These are phyloP conservation scores for Colletotrichum kahawae DNA, from an alignment of 2,329 filamentous ascomycete genomes.

Conservation along the genomic window DNA sequence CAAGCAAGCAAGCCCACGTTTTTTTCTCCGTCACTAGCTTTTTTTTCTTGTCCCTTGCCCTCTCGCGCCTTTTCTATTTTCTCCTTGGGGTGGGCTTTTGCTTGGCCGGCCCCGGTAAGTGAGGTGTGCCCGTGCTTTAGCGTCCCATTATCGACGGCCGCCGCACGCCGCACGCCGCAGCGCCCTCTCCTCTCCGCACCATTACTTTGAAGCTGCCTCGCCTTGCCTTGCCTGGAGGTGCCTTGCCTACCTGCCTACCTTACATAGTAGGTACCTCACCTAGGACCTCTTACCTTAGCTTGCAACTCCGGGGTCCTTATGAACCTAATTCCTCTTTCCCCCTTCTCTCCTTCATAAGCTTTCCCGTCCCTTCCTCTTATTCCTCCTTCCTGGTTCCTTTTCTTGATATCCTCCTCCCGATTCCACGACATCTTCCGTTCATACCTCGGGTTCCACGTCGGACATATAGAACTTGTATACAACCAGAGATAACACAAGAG, in stretches of 20 bases:
- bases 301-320: conserved; percentile 19
- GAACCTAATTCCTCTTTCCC: conserved; percentile 18
- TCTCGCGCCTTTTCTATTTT: neutral
- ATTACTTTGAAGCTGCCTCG: neutral
- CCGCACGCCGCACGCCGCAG: neutral
- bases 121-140: conserved; percentile 8
- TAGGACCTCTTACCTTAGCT: neutral
- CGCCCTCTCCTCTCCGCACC: neutral
- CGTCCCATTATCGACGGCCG: neutral
- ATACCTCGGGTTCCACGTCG: neutral
- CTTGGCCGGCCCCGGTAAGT: neutral
- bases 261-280: neutral
- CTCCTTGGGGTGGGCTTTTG: neutral
- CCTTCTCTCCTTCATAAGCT: conserved; percentile 7
- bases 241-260: neutral
- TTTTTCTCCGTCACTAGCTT: neutral
- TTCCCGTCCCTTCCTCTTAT: neutral
- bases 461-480: neutral
- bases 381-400: neutral
- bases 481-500: neutral
- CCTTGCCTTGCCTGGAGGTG: neutral
- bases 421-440: neutral
- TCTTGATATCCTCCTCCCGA: neutral
- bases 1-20: neutral
- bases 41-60: neutral